These are phyloP conservation scores for Kalmanozyma brasiliensis DNA, from an alignment of 1,284 basidiomycete genomes.

Conservation along the genomic window DNA sequence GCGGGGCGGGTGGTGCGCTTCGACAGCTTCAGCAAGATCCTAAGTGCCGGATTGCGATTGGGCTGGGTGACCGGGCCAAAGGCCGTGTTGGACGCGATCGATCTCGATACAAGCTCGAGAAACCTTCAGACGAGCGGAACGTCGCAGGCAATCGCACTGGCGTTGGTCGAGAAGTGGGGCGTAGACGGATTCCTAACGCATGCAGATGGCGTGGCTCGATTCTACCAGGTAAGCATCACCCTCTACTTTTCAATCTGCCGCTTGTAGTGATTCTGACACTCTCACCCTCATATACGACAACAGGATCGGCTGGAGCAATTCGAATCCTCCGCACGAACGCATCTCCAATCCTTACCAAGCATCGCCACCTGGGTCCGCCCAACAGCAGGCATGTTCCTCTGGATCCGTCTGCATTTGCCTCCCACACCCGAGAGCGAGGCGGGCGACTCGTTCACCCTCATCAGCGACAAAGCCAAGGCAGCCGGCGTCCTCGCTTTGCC, in stretches of 20 bases:
- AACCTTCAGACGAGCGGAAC: conserved; percentile 80
- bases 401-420: conserved; percentile 63
- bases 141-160: conserved; percentile 80
- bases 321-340: conserved; percentile 20
- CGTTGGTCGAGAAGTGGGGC: conserved; percentile 78
- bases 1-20: conserved; percentile 64
- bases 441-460: conserved; percentile 80
- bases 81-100: conserved; percentile 78
- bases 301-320: conserved; percentile 31
- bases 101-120: conserved; percentile 76
- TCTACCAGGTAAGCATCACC: conserved; percentile 74
- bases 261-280: neutral
- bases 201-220: conserved; percentile 75
- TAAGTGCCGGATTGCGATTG: conserved; percentile 70
- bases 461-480: conserved; percentile 80
- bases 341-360: conserved; percentile 18
- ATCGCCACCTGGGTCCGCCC: conserved; percentile 77
- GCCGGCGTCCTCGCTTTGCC: conserved; percentile 91
- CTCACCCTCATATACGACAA: neutral
- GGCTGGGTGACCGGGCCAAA: conserved; percentile 86
- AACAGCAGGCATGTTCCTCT: conserved; percentile 76
- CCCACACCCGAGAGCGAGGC: conserved; percentile 27
- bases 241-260: neutral
- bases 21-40: conserved; percentile 75
- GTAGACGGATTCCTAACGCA: conserved; percentile 80